Base-by-base conservation (phyloP, 1,284 basidiomycete species). In the Irpex sp. region DNA sequence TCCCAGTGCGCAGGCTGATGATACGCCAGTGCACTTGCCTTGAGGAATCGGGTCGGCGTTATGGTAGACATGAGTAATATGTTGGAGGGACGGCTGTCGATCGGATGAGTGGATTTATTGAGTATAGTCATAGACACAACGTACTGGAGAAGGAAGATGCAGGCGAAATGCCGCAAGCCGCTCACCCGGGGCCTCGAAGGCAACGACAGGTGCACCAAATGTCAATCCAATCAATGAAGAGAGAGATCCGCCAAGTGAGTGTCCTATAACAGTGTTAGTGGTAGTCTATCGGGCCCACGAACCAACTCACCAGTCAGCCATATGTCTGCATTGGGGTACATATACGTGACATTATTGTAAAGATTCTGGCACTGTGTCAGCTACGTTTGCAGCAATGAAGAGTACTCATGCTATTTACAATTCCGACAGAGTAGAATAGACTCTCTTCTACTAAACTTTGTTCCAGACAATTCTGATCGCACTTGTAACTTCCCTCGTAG, bases 101-200 rank as follows among this genome's bases (percentile, higher is more conserved):
- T 1, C 40, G 19, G n/a, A 26, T 52, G n/a, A 54, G 4, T n/a
- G 52, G 62, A 52, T 15, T 36, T 48, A 3, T 51, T 21, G 56
- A 40, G 40, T 34, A 62, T 57, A 9, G 59, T 55, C 38, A 5
- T 13, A 26, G 48, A 37, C 34, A 34, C 58, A n/a, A 72, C 86
- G 68, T 72, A 91, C 90, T 1, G 90, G 88, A 52, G 84, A 83
- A 0, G 97, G 97, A 8, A 99, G 82, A 77, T 99, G 97, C 36
- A 99, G 81, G 17, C 97, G 85, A 52, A 78, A 73, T 0, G 97
- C 87, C 0, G 97, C 93, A 74, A 97, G 83, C 69, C 84, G 86
- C 70, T 99, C 97, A 4, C 95, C 96, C 0, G 96, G 96, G 17
- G 94, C 82, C 79, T 98, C 96, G 71, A 97, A 96, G 0, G 94